Evolutionary conservation across 116 monocot species (phyloP).

Genomic region (Thalassia testudinum): DNA sequence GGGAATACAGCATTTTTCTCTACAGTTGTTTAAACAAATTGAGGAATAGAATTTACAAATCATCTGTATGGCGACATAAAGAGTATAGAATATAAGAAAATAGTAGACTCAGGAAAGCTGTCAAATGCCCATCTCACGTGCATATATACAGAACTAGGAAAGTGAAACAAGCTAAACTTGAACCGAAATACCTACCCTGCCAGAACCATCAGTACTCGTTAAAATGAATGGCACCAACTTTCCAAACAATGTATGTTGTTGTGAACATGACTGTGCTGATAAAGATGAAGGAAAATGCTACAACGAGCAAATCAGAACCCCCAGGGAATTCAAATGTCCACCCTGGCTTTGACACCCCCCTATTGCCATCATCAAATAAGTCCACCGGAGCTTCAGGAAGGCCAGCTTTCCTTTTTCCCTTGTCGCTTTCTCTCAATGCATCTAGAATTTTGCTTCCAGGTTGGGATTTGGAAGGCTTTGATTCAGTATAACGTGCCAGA

Average conservation of each 20-base stretch:
- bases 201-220: slow-evolving; percentile 32
- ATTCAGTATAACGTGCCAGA: slow-evolving; percentile 51
- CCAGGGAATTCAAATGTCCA: slow-evolving; percentile 51
- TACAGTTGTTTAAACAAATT: too few relatives aligned
- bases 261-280: slow-evolving; percentile 77
- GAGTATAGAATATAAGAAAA: too few relatives aligned
- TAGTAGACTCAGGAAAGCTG: too few relatives aligned
- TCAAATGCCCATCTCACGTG: too few relatives aligned
- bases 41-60: too few relatives aligned
- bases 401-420: slow-evolving; percentile 41
- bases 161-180: too few relatives aligned
- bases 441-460: slow-evolving; percentile 58
- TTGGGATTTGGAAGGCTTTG: slow-evolving; percentile 27
- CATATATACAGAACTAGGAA: too few relatives aligned
- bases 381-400: slow-evolving; percentile 82
- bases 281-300: slow-evolving; percentile 51
- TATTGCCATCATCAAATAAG: slow-evolving; percentile 68
- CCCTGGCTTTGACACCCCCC: slow-evolving; percentile 46
- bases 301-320: slow-evolving; percentile 40
- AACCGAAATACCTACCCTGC: too few relatives aligned
- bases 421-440: slow-evolving; percentile 53
- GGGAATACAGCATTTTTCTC: too few relatives aligned
- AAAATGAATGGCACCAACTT: slow-evolving; percentile 81
- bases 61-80: too few relatives aligned
- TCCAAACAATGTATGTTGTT: slow-evolving; percentile 87